phyloP scores from a whole-genome alignment of 2,329 filamentous ascomycete species.

The Penicillium psychrosexuale region DNA sequence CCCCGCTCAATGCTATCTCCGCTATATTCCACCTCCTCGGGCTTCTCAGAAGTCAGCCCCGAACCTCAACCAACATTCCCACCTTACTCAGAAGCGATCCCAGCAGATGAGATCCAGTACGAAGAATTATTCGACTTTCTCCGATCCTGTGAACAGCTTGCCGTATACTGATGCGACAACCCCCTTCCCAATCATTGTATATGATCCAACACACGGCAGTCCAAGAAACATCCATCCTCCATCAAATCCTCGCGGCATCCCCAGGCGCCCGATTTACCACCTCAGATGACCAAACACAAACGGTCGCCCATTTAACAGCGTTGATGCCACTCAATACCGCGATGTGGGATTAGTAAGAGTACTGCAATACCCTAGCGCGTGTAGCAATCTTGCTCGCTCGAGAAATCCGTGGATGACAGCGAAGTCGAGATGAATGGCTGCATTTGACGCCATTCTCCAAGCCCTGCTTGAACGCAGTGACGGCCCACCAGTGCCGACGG shows the following conservation, averaged over 20 bases:
- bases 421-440: constrained; percentile 39
- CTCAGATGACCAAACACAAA: constrained; percentile 40
- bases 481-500: constrained; percentile 1
- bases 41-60: constrained; percentile 9
- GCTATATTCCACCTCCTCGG: constrained; percentile 19
- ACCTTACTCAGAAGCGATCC: constrained; percentile 7
- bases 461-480: constrained; percentile 39
- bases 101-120: constrained; percentile 37
- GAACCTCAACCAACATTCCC: background rate
- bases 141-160: constrained; percentile 37
- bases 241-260: constrained; percentile 35
- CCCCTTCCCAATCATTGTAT: constrained; percentile 14
- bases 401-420: constrained; percentile 32
- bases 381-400: constrained; percentile 36
- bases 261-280: constrained; percentile 33
- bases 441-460: constrained; percentile 40
- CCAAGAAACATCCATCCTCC: constrained; percentile 29
- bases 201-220: constrained; percentile 30
- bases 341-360: constrained; percentile 34
- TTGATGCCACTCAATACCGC: constrained; percentile 40
- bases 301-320: constrained; percentile 35
- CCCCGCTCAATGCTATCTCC: constrained; percentile 22
- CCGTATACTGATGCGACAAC: constrained; percentile 27
- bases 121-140: constrained; percentile 41
- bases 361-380: constrained; percentile 30